Evolutionary conservation across 768 basidiomycete species (phyloP).

Genomic region (Boletus rufocinnamomeus): DNA sequence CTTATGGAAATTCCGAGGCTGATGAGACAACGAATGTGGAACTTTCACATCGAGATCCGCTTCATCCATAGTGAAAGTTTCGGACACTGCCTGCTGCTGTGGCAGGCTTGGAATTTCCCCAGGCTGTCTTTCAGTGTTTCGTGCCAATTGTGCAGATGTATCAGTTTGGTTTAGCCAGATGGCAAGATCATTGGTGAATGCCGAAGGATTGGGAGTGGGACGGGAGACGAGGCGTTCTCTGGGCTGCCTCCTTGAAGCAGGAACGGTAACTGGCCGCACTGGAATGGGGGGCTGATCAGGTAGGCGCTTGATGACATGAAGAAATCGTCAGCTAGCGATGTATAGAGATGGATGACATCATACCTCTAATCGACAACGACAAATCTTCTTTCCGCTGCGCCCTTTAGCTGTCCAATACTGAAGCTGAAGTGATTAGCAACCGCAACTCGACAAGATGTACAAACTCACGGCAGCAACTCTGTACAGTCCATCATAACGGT

Average conservation of each 20-base stretch:
- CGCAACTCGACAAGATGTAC: neutral
- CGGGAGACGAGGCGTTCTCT: neutral
- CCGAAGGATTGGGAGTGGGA: too few relatives aligned
- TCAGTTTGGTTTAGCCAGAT: too few relatives aligned
- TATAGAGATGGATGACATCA: neutral
- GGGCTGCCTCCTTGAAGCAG: neutral
- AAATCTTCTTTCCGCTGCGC: constrained; percentile 14
- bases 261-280: neutral
- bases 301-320: constrained; percentile 22
- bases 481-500: constrained; percentile 36
- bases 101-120: neutral
- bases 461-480: constrained; percentile 24
- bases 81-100: neutral
- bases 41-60: neutral
- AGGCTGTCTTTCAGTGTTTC: neutral
- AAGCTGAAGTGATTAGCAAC: neutral
- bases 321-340: neutral
- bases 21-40: neutral
- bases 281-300: constrained; percentile 30
- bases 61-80: neutral
- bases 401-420: constrained; percentile 29
- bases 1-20: neutral
- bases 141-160: neutral
- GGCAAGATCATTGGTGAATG: too few relatives aligned
- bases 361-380: constrained; percentile 33